phyloP scores from a whole-genome alignment of 78 protist species.

The Speleostelium caveatum region DNA sequence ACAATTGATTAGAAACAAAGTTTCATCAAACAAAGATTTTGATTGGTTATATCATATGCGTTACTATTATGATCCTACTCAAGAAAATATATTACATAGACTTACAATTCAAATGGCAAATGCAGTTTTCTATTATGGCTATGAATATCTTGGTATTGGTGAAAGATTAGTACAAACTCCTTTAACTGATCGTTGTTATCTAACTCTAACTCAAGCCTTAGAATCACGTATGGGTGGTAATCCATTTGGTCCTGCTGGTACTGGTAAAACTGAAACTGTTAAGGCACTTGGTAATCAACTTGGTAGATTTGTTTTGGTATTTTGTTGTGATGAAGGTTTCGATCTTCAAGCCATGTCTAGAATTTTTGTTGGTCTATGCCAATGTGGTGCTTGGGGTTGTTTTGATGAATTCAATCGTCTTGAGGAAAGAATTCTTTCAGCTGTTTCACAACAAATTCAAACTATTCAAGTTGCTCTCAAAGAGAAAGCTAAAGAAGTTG shows the following conservation, averaged over 20 bases:
- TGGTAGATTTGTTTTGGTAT: slow-evolving; percentile 96
- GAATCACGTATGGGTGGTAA: slow-evolving; percentile 96
- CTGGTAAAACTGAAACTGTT: slow-evolving; percentile 99
- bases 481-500: slow-evolving; percentile 77
- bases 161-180: slow-evolving; percentile 98
- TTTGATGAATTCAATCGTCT: slow-evolving; percentile 99
- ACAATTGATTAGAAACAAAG: slow-evolving; percentile 28
- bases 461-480: slow-evolving; percentile 95
- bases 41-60: slow-evolving; percentile 96
- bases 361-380: slow-evolving; percentile 98
- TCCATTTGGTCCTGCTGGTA: slow-evolving; percentile 99
- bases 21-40: slow-evolving; percentile 74
- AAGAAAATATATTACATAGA: slow-evolving; percentile 39
- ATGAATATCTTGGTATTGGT: slow-evolving; percentile 98
- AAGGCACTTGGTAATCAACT: slow-evolving; percentile 96
- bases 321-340: slow-evolving; percentile 98
- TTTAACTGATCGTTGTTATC: slow-evolving; percentile 93
- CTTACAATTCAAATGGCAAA: slow-evolving; percentile 92
- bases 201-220: slow-evolving; percentile 95
- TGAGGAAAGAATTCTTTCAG: slow-evolving; percentile 98
- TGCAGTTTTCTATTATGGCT: slow-evolving; percentile 93
- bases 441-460: slow-evolving; percentile 99
- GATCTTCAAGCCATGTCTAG: slow-evolving; percentile 98
- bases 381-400: slow-evolving; percentile 99
- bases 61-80: slow-evolving; percentile 84